phyloP scores from a whole-genome alignment of 2,329 filamentous ascomycete species.

The Lachnellula cervina region DNA sequence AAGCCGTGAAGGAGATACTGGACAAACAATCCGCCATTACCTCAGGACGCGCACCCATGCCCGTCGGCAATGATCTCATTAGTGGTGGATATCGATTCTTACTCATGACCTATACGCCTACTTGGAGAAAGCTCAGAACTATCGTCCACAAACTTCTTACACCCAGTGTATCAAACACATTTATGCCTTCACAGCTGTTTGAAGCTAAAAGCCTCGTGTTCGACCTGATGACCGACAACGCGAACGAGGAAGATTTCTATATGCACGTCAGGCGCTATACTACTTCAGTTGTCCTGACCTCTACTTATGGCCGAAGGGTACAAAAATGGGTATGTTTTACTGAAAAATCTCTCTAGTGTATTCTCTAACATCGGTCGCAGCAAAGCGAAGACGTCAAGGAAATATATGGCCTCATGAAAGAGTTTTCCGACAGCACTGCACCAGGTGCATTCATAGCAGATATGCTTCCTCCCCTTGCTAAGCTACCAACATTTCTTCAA shows the following conservation, averaged over 20 bases:
- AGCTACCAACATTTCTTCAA: constrained; percentile 13
- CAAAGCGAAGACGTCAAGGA: constrained; percentile 25
- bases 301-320: constrained; percentile 13
- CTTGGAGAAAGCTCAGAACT: constrained; percentile 37
- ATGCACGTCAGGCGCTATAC: constrained; percentile 9
- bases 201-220: constrained; percentile 41
- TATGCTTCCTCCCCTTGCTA: constrained; percentile 30
- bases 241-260: constrained; percentile 32
- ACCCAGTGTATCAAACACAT: constrained; percentile 33
- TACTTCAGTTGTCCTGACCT: constrained; percentile 4
- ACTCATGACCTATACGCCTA: constrained; percentile 37
- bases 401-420: constrained; percentile 4
- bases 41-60: constrained; percentile 34
- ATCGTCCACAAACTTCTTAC: constrained; percentile 38
- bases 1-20: constrained; percentile 41
- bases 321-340: not conserved
- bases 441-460: constrained; percentile 36
- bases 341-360: not conserved
- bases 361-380: constrained; percentile 3
- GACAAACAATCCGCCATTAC: constrained; percentile 36
- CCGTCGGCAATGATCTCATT: constrained; percentile 37
- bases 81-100: constrained; percentile 37
- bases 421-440: constrained; percentile 27
- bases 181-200: constrained; percentile 41
- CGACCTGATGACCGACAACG: constrained; percentile 35